Conservation (phyloP, 331 rosid genomes). For the Rosa hybrid region DNA sequence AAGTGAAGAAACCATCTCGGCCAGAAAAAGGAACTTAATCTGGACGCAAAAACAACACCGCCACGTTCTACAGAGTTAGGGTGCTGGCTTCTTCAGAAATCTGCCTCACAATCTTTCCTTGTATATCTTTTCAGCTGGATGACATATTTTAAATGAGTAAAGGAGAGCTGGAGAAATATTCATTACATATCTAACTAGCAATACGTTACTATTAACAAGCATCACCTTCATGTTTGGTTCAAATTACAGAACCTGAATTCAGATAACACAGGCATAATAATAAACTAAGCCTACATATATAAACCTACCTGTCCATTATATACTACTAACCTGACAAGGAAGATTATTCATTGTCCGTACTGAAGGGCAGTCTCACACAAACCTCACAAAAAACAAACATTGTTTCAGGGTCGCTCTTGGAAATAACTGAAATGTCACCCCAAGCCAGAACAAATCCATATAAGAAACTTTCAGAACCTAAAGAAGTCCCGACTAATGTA, state of each 20-base stretch:
- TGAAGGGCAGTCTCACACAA: constrained; percentile 60
- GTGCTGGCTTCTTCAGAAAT: constrained; percentile 21
- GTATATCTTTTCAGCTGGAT: constrained; percentile 28
- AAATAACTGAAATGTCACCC: constrained; percentile 25
- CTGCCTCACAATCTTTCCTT: constrained; percentile 26
- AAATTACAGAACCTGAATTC: constrained; percentile 53
- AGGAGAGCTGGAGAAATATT: constrained; percentile 33
- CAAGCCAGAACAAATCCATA: constrained; percentile 50
- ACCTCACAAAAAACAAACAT: constrained; percentile 57
- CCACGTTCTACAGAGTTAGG: not conserved
- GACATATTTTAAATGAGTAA: constrained; percentile 18
- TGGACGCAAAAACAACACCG: constrained; percentile 15
- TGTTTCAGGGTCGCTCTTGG: constrained; percentile 44
- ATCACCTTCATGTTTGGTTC: constrained; percentile 35
- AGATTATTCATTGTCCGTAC: constrained; percentile 53
- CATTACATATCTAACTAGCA: constrained; percentile 34
- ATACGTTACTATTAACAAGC: constrained; percentile 55
- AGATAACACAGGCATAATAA: constrained; percentile 47
- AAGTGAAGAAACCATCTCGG: not conserved
- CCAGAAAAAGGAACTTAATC: constrained; percentile 4
- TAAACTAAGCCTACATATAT: constrained; percentile 49
- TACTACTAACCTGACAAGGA: constrained; percentile 58
- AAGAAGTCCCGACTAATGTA: constrained; percentile 42
- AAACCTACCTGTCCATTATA: constrained; percentile 55
- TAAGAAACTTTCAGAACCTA: constrained; percentile 41